Conservation (phyloP, 1,139 yeast species). For the Magnusiomyces clavatus region DNA sequence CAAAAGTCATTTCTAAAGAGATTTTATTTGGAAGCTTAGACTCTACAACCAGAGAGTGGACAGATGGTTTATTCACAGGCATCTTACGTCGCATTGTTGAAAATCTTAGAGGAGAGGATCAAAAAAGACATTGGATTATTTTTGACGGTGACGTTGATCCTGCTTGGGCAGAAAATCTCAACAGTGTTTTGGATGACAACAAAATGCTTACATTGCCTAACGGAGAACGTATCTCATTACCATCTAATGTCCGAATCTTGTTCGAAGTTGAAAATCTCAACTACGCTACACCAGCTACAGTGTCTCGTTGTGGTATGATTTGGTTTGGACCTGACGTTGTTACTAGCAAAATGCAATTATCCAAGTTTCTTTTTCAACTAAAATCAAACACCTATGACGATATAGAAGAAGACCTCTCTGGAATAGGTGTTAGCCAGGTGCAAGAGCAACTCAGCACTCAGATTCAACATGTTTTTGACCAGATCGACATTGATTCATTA, state of each 20-base stretch:
- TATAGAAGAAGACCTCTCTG: constrained; percentile 26
- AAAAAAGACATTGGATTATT: constrained; percentile 63
- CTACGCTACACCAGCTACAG: constrained; percentile 82
- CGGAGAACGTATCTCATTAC: constrained; percentile 74
- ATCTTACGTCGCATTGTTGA: constrained; percentile 54
- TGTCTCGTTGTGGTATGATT: constrained; percentile 87
- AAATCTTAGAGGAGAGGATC: constrained; percentile 51
- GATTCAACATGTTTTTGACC: constrained; percentile 15
- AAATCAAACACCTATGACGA: constrained; percentile 21
- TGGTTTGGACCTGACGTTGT: constrained; percentile 49
- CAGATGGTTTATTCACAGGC: constrained; percentile 75
- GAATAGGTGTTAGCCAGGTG: constrained; percentile 13
- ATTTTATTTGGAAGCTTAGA: constrained; percentile 67
- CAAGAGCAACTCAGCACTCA: constrained; percentile 12
- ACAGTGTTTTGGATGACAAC: constrained; percentile 88
- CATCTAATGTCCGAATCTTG: constrained; percentile 53
- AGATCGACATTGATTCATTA: constrained; percentile 18
- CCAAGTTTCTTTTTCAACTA: constrained; percentile 19
- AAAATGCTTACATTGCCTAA: constrained; percentile 73
- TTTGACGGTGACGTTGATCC: constrained; percentile 96
- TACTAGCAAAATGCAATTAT: constrained; percentile 25
- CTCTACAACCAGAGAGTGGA: constrained; percentile 80
- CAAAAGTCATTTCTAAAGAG: constrained; percentile 64
- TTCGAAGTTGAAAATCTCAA: constrained; percentile 69
- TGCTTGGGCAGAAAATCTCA: constrained; percentile 84